Evolutionary conservation across 306 rosid species (phyloP), one percentile per base, ranked within the genome.

Genomic region (Lathyrus oleraceus): DNA sequence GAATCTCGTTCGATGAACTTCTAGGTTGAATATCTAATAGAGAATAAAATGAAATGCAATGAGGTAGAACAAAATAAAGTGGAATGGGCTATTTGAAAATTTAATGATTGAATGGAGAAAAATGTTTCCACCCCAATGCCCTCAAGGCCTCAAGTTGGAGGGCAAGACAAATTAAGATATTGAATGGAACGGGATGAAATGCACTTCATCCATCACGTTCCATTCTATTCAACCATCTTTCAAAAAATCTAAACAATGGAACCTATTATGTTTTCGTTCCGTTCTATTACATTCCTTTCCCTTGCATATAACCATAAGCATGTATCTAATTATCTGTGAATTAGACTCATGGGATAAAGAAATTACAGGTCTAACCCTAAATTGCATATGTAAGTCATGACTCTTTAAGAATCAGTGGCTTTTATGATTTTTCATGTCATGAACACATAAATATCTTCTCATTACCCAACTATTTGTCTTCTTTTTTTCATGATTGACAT

Each of bases 401-500:
- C 30, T 56, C 36, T 74, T 74, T 39, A 42, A 28, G 43, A 74
- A 44, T 74, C 14, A 21, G 40, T 65, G 16, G 72, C 60, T 17
- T 43, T 28, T 43, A 19, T 8, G 35, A 7, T 28, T 56, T 63
- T 48, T 39, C 53, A 67, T 48, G 53, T 51, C 48, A 51, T 27
- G 19, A 43, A 39, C 58, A 49, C 71, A 27, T 45, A 60, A 13
- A 61, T 60, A 61, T 35, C 17, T 49, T 51, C 62, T 48, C 27
- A 39, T 11, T 61, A 44, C 57, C 66, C 42, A 40, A 30, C 52
- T 61, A 57, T 56, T 25, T 65, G 77, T 78, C 44, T 71, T 4
- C 36, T 47, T 61, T 52, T 57, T 57, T 54, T 35, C 40, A 75
- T 75, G 74, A 53, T 57, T 51, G 58, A 57, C 66, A 57, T 42